Evolutionary conservation across 495 filamentous ascomycete species (phyloP).

Genomic region (Xylaria telfairii): DNA sequence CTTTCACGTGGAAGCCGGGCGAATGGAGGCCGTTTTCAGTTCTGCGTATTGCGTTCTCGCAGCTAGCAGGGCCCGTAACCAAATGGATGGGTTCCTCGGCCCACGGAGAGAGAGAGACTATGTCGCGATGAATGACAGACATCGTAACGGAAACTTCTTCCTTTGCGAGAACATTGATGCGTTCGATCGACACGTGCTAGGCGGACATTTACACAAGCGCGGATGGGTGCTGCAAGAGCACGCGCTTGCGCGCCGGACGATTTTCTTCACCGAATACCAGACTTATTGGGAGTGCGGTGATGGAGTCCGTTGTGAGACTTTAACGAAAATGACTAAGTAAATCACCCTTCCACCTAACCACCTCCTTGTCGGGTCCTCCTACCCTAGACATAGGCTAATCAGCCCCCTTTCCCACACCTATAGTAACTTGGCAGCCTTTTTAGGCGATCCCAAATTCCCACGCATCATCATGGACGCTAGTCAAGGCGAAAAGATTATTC

Average conservation of each 20-base stretch:
- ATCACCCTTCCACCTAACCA: neutral
- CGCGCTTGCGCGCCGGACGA: slow-evolving; percentile 41
- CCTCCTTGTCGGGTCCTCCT: neutral
- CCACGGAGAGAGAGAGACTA: no score
- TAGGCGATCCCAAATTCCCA: slow-evolving; percentile 29
- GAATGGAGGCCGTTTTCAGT: slow-evolving; percentile 45
- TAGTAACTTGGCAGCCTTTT: slow-evolving; percentile 27
- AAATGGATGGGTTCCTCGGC: no score
- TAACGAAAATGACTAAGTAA: slow-evolving; percentile 32
- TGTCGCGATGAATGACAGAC: neutral
- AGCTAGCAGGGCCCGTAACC: slow-evolving; percentile 30
- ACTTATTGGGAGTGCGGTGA: slow-evolving; percentile 45
- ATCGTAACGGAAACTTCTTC: slow-evolving; percentile 20
- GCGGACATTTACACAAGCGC: slow-evolving; percentile 35
- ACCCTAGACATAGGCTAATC: neutral
- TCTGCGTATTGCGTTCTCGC: slow-evolving; percentile 38
- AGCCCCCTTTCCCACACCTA: neutral
- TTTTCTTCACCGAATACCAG: slow-evolving; percentile 42
- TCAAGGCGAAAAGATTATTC: slow-evolving; percentile 33
- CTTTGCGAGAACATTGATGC: slow-evolving; percentile 35
- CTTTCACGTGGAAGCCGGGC: slow-evolving; percentile 41
- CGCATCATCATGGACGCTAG: slow-evolving; percentile 18
- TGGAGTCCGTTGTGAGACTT: slow-evolving; percentile 38
- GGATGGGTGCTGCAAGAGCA: slow-evolving; percentile 49
- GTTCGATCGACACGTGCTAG: slow-evolving; percentile 34